A percentile compares a stretch with the other conserved stretches of the same genome.
phyloP scores from a whole-genome alignment of 176 grass and related monocot species.

The Ananas comosus region DNA sequence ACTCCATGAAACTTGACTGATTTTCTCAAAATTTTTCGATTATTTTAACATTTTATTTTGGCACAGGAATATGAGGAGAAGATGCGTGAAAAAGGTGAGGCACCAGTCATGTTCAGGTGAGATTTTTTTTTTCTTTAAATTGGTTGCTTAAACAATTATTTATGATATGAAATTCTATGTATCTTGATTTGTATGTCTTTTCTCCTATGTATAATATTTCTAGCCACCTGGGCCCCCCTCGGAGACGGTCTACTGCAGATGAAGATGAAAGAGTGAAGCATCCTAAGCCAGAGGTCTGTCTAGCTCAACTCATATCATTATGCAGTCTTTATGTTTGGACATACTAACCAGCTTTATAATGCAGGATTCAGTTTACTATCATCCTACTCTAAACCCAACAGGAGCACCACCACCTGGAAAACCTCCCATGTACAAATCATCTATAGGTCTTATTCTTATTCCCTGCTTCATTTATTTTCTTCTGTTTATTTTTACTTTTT shows the following conservation, averaged over 20 bases:
- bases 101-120: slow-evolving; percentile 95
- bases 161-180: background rate
- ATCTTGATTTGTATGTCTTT: slow-evolving; percentile 8
- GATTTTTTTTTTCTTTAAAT: slow-evolving; percentile 12
- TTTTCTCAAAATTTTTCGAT: slow-evolving; percentile 16
- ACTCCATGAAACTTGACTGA: background rate
- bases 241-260: slow-evolving; percentile 56
- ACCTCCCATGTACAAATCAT: slow-evolving; percentile 89
- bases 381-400: slow-evolving; percentile 80
- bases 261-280: slow-evolving; percentile 71
- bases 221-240: slow-evolving; percentile 83
- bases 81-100: slow-evolving; percentile 93
- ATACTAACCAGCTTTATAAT: slow-evolving; percentile 22
- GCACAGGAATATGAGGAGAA: slow-evolving; percentile 92
- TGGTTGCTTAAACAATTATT: background rate
- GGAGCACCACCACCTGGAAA: slow-evolving; percentile 85
- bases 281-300: slow-evolving; percentile 69
- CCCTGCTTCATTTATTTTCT: slow-evolving; percentile 10
- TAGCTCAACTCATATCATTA: slow-evolving; percentile 4
- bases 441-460: slow-evolving; percentile 45
- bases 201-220: slow-evolving; percentile 27
- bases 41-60: slow-evolving; percentile 18
- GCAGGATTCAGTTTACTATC: slow-evolving; percentile 85
- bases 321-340: slow-evolving; percentile 10
- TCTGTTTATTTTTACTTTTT: slow-evolving; percentile 1